Evolutionary conservation across 1,139 yeast genomes (phyloP).

Genomic region (Pneumocystis carinii): DNA sequence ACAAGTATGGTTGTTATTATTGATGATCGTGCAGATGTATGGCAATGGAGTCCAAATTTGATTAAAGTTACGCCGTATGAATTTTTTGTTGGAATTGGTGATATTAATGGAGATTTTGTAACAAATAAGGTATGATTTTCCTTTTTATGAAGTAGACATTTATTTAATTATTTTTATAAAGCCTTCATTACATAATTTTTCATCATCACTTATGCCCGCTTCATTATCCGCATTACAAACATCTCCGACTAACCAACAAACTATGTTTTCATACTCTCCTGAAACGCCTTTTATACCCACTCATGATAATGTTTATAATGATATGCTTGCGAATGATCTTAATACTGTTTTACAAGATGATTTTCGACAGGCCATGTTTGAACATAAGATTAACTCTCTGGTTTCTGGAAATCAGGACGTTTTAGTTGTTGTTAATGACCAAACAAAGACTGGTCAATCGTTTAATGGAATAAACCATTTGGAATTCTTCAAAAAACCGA

Average conservation of each 20-base stretch:
- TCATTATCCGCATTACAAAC: neutral
- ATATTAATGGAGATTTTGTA: constrained; percentile 80
- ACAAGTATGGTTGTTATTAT: constrained; percentile 93
- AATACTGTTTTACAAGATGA: constrained; percentile 25
- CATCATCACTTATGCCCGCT: neutral
- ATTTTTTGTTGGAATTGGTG: constrained; percentile 94
- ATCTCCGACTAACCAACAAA: neutral
- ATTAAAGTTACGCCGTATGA: constrained; percentile 90
- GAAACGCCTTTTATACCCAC: constrained; percentile 4
- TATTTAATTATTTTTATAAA: constrained; percentile 4
- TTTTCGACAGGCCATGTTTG: constrained; percentile 45
- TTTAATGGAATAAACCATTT: neutral
- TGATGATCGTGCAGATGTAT: constrained; percentile 96
- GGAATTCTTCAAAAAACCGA: neutral
- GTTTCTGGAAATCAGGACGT: constrained; percentile 69
- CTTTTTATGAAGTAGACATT: neutral
- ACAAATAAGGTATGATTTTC: constrained; percentile 46
- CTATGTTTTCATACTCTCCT: neutral
- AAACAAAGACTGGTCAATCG: constrained; percentile 18
- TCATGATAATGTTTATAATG: neutral
- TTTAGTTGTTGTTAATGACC: constrained; percentile 34
- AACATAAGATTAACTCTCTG: constrained; percentile 62
- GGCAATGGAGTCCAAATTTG: constrained; percentile 93
- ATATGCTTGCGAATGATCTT: constrained; percentile 13
- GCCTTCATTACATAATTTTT: constrained; percentile 21